Conservation (phyloP, 345 rosid genomes). For the Aurinia saxatilis region DNA sequence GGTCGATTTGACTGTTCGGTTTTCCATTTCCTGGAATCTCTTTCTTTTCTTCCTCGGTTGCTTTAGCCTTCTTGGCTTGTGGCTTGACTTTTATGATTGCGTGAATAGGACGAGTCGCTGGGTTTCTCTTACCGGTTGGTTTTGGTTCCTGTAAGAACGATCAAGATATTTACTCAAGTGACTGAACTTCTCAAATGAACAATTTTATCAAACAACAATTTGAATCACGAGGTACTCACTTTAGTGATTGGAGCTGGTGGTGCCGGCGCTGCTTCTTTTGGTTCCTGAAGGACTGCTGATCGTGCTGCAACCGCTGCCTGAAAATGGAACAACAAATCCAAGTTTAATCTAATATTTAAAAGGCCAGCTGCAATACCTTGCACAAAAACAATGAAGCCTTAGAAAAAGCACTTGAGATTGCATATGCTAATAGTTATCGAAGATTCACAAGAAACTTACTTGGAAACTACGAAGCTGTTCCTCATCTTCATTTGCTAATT, state of each 20-base stretch:
- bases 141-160: conserved; percentile 55
- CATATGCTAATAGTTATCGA: neutral
- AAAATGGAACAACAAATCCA: neutral
- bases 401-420: too few relatives aligned
- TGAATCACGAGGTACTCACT: conserved; percentile 34
- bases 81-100: conserved; percentile 72
- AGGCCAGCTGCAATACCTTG: too few relatives aligned
- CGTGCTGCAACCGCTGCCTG: conserved; percentile 91
- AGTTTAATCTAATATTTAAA: neutral
- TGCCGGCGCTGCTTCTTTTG: conserved; percentile 40
- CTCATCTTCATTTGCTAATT: conserved; percentile 68
- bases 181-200: neutral
- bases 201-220: neutral
- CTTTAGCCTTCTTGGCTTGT: conserved; percentile 66
- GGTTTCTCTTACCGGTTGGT: conserved; percentile 48
- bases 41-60: conserved; percentile 27
- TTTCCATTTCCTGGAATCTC: conserved; percentile 19
- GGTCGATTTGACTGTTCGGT: conserved; percentile 16
- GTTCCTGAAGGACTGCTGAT: conserved; percentile 44
- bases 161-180: conserved; percentile 1
- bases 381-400: too few relatives aligned
- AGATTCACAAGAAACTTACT: conserved; percentile 28
- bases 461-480: conserved; percentile 76
- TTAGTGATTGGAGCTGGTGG: conserved; percentile 27
- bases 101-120: conserved; percentile 46